Conservation (phyloP, 345 rosid genomes). For the Gynandropsis gynandra region DNA sequence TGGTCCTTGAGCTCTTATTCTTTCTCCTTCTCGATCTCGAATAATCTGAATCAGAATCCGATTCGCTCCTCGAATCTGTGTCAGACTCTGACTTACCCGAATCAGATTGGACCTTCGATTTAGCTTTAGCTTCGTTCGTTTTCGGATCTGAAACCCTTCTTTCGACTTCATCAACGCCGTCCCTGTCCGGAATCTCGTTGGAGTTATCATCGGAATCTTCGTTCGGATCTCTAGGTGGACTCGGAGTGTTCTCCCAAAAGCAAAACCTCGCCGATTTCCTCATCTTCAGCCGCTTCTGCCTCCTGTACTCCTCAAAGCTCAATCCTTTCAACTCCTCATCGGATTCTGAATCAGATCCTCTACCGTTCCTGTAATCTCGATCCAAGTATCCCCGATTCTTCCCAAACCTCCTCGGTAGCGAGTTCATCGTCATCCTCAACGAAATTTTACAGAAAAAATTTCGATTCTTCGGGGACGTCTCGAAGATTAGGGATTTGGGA, state of each 20-base stretch:
- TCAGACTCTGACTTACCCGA: slow-evolving; percentile 34
- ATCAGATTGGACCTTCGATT: slow-evolving; percentile 27
- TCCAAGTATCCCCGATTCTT: slow-evolving; percentile 40
- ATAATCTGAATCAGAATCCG: slow-evolving; percentile 39
- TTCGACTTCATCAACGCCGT: slow-evolving; percentile 22
- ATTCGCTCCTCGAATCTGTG: slow-evolving; percentile 19
- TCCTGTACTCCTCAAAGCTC: slow-evolving; percentile 68
- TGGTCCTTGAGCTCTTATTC: slow-evolving; percentile 29
- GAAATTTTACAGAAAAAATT: too few species aligned
- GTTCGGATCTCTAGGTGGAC: slow-evolving; percentile 57
- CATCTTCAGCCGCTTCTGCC: slow-evolving; percentile 85
- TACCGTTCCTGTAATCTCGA: slow-evolving; percentile 38
- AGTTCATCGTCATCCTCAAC: slow-evolving; percentile 25
- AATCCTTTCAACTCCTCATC: slow-evolving; percentile 84
- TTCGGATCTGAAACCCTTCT: slow-evolving; percentile 31
- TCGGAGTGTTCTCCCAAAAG: slow-evolving; percentile 74
- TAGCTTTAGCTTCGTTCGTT: slow-evolving; percentile 28
- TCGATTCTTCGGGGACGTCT: too few species aligned
- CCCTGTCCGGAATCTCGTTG: slow-evolving; percentile 38
- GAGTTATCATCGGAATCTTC: slow-evolving; percentile 40
- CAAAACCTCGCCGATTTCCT: slow-evolving; percentile 46
- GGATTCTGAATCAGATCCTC: slow-evolving; percentile 58
- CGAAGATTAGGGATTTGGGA: too few species aligned
- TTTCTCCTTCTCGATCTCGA: slow-evolving; percentile 39
- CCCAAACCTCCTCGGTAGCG: slow-evolving; percentile 55